These are phyloP conservation scores for Ambrosia artemisiifolia DNA, from an alignment of 129 eudicot genomes.

Conservation along the genomic window DNA sequence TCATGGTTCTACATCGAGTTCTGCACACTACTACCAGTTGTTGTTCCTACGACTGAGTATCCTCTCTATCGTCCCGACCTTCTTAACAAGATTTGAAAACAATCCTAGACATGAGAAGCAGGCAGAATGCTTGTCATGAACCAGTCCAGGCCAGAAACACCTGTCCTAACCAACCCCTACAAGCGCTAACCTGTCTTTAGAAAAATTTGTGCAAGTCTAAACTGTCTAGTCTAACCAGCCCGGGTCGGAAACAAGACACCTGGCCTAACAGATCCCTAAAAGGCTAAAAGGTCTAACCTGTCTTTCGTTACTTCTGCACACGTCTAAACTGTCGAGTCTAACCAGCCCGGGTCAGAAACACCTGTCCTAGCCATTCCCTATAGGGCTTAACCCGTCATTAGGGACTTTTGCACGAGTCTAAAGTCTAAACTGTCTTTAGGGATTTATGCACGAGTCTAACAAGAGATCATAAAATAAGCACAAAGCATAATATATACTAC, in stretches of 20 bases:
- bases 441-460: neutral
- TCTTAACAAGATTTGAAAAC: neutral
- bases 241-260: neutral
- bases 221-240: neutral
- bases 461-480: neutral
- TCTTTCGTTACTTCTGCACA: neutral
- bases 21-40: neutral
- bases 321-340: neutral
- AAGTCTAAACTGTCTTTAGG: neutral
- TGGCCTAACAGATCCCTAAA: neutral
- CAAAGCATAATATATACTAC: neutral
- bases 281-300: neutral
- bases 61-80: neutral
- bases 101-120: neutral
- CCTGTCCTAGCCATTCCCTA: neutral
- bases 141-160: neutral
- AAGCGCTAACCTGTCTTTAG: neutral
- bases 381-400: neutral
- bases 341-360: neutral
- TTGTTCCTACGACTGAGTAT: neutral
- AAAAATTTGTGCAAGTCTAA: neutral
- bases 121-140: neutral
- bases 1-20: neutral
- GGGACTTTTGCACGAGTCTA: neutral
- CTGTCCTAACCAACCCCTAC: neutral